Conservation (phyloP, 1,284 basidiomycete genomes). For the Laetiporus sulphureus region DNA sequence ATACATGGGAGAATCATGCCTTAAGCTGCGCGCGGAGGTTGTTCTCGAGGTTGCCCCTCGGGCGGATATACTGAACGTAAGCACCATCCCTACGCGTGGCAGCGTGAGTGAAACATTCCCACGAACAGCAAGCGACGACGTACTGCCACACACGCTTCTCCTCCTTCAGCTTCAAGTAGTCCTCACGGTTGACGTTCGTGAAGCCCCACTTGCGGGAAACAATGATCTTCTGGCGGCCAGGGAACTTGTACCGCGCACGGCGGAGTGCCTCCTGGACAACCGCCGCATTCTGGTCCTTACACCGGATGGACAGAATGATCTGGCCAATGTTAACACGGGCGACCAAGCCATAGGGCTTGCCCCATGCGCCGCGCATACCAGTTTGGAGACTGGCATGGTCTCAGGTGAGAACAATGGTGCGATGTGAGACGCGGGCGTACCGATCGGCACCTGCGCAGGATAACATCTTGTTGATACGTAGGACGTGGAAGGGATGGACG, state of each 20-base stretch:
- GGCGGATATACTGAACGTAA: conserved; percentile 86
- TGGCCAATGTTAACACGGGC: conserved; percentile 97
- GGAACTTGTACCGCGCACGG: conserved; percentile 99
- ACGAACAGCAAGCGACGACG: conserved; percentile 27
- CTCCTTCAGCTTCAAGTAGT: conserved; percentile 85
- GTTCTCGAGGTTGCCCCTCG: conserved; percentile 77
- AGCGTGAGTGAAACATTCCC: conserved; percentile 14
- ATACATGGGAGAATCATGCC: conserved; percentile 35
- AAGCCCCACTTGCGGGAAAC: conserved; percentile 98
- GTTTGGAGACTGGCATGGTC: conserved; percentile 73
- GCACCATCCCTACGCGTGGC: conserved; percentile 70
- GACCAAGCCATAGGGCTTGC: conserved; percentile 95
- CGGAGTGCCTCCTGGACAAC: conserved; percentile 96
- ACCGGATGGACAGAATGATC: conserved; percentile 93
- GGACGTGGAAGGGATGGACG: conserved; percentile 97
- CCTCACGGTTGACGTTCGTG: conserved; percentile 89
- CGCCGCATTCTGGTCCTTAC: conserved; percentile 82
- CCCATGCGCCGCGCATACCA: conserved; percentile 99
- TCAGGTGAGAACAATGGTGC: neutral
- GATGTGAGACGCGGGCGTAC: conserved; percentile 31
- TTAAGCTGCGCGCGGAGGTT: conserved; percentile 83
- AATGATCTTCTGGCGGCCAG: conserved; percentile 98
- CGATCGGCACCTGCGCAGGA: conserved; percentile 98
- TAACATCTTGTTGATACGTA: conserved; percentile 99
- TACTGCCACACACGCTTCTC: conserved; percentile 85